phyloP scores from a whole-genome alignment of 164 flowering plant species.

The Annona cherimola region DNA sequence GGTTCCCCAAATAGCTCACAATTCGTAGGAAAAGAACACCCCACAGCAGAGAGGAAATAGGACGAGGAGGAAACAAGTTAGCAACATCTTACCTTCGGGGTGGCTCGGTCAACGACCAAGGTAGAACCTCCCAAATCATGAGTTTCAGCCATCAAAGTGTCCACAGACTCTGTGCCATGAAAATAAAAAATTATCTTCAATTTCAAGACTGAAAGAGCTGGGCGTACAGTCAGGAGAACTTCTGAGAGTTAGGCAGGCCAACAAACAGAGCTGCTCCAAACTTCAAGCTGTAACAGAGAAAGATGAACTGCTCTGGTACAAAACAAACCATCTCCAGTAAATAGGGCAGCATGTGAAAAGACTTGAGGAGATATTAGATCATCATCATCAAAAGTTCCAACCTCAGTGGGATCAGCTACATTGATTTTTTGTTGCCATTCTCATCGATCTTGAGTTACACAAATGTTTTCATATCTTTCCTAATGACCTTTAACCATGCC shows the following conservation, averaged over 20 bases:
- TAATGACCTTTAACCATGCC: no score
- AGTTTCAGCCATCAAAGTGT: slow-evolving; percentile 76
- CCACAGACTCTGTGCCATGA: slow-evolving; percentile 72
- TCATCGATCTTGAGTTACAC: no score
- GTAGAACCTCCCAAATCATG: slow-evolving; percentile 95
- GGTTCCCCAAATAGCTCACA: not conserved
- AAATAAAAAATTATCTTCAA: not conserved
- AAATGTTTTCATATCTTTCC: no score
- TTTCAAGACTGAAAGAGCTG: not conserved
- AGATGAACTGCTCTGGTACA: no score
- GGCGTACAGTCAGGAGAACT: not conserved
- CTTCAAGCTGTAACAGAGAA: no score
- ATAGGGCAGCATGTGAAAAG: no score
- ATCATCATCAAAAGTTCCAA: no score
- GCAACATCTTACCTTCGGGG: slow-evolving; percentile 71
- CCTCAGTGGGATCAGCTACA: no score
- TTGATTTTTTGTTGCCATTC: no score
- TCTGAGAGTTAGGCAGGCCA: not conserved
- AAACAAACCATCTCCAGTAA: no score
- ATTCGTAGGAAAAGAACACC: not conserved
- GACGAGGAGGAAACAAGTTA: not conserved
- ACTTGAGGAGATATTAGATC: no score
- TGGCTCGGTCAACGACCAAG: slow-evolving; percentile 92
- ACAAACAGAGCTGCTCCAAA: no score
- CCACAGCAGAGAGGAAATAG: slow-evolving; percentile 3